A percentile compares a stretch with the other conserved stretches of the same genome.
These are phyloP conservation scores for Echinochloa phyllopogon DNA, from an alignment of 176 grass and related monocot genomes.

Conservation along the genomic window DNA sequence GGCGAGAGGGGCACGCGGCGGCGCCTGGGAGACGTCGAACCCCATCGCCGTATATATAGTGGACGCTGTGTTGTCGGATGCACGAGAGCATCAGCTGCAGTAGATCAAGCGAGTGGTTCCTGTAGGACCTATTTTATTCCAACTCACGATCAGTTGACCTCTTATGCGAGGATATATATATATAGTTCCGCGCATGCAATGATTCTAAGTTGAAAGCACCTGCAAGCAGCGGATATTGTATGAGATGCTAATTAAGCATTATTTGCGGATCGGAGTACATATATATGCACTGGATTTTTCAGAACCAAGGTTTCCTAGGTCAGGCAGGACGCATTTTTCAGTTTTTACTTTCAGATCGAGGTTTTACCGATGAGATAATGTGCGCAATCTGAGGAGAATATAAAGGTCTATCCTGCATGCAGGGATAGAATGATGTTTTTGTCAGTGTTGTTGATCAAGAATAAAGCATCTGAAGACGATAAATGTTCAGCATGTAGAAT, in stretches of 20 bases:
- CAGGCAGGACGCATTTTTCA: not conserved
- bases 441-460: not conserved
- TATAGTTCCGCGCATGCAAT: not conserved
- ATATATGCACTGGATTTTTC: not conserved
- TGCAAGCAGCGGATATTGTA: not conserved
- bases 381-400: not conserved
- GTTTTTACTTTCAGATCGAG: not conserved
- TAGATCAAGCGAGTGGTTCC: too few relatives aligned
- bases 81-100: too few relatives aligned
- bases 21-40: not conserved
- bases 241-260: not conserved
- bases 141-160: too few relatives aligned
- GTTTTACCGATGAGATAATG: too few relatives aligned
- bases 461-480: not conserved
- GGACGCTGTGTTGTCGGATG: constrained; percentile 18
- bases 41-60: not conserved
- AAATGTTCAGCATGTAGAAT: not conserved
- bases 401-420: too few relatives aligned
- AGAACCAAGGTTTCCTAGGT: not conserved
- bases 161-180: too few relatives aligned
- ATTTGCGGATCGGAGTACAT: not conserved
- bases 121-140: too few relatives aligned
- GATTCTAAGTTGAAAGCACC: not conserved
- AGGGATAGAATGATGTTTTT: not conserved
- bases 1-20: not conserved